Evolutionary conservation across 148 eudicot genomes (phyloP), one percentile per base, ranked within the genome.

Genomic region (Chenopodium suecicum): DNA sequence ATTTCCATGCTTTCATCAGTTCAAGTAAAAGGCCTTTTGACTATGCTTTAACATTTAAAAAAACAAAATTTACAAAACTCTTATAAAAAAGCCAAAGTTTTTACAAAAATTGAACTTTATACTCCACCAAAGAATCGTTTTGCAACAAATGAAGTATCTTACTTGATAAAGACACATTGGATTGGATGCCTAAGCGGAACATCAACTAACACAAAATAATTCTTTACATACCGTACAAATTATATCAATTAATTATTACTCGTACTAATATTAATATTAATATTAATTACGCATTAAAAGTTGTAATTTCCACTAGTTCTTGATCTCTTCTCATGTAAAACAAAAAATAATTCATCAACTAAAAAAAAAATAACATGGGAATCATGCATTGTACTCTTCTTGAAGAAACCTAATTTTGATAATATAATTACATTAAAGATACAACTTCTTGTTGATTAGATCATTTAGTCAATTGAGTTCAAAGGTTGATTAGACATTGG

Each of bases 401-500:
- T n/a, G 11, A 52, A 70, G 75, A 79, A 70, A 70, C 14, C 5
- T 31, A 79, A 52, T 41, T 7, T 37, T 63, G 27, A 13, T 48
- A 11, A 32, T 16, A 4, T 56, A 56, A 16, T 17, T 48, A 23
- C 56, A 56, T 73, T 54, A 9, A 47, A n/a, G 10, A 32, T 34
- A 13, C 34, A 46, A n/a, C 10, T 23, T 46, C 1, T 8, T 20
- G 16, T 29, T 66, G 12, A 79, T 2, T 69, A 56, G 67, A 81
- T 29, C 48, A 46, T 9, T 47, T 71, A 62, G 46, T 77, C 29
- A 62, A 58, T 62, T 44, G 50, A 71, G 77, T 82, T 81, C 48
- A 74, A 78, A 78, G 63, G 41, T 13, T 82, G 81, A 82, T 78
- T 82, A 66, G 70, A 79, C 79, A 19, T 12, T 78, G 25, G 46